Evolutionary conservation across 23 red algal genomes (phyloP), one percentile per base, ranked within the genome.

Genomic region (Pyropia yezoensis): DNA sequence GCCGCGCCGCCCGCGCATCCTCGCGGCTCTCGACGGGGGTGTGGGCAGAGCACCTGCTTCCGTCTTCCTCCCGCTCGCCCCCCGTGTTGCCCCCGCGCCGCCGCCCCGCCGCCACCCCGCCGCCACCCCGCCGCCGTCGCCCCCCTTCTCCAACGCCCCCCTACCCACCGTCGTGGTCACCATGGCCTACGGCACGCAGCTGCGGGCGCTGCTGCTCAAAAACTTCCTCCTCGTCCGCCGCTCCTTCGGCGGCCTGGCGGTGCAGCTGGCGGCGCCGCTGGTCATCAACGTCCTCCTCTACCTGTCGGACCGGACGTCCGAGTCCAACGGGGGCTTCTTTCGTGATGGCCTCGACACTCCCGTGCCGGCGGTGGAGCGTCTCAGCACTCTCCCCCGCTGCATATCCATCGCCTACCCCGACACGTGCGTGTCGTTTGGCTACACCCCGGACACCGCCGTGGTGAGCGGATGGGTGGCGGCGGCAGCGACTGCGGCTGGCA

Each of bases 221-320:
- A 87, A 87, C 34, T 21, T 68, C 27, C 82, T 75, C 22, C 57
- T 87, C 49, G 66, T 54, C 9, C 24, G 49, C 8, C 58, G 82
- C n/a, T 63, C 69, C 64, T 73, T 33, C 2, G 25, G 52, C 13
- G 28, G 71, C 17, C 71, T 87, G n/a, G 33, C 54, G 1, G 70
- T 87, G 16, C 66, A 71, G 28, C 52, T 87, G 53, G 19, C 45
- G 27, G 63, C 54, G 62, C 27, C 82, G n/a, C 69, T 87, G 45
- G 54, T 76, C 26, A 50, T 72, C 63, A 62, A 76, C 52, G 51
- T 76, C n/a, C 54, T 87, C 17, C 71, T 87, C 24, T 76, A 87
- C 61, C 63, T 87, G 18, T 69, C 66, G 18, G 71, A 87, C 32
- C 59, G 67, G 45, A 76, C 82, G 2, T 76, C 75, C 27, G 49